Evolutionary conservation across 352 stramenopile genomes (phyloP), one percentile per base, ranked within the genome.

Genomic region (Globisporangium irregulare): DNA sequence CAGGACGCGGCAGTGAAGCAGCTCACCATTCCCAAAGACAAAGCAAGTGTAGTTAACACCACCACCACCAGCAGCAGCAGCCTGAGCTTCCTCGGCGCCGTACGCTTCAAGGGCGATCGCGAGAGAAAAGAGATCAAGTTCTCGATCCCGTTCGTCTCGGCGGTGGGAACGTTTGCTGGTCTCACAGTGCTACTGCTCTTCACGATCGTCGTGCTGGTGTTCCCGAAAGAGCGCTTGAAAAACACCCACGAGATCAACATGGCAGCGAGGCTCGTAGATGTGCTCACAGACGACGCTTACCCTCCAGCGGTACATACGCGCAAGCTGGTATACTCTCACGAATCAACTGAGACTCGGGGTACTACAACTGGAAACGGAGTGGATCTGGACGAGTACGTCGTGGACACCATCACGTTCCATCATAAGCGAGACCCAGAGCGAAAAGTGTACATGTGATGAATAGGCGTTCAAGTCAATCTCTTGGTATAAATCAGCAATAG

Each of bases 1-100:
- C 71, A 82, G 55, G 57, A 80, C 25, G 81, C 41, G 15, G 41
- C 41, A 18, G 41, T 50, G 41, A 50, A 50, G 41, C 41, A 50
- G 41, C 41, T 50, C 15, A 50, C 41, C 41, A 50, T 50, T 8
- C 41, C 41, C 14, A 50, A 50, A 50, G 41, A n/a, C 41, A 50
- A 50, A 50, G 14, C 14, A n/a, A 50, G 4, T 3, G 41, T 20
- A n/a, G 41, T 50, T n/a, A n/a, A 18, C 5, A n/a, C 38, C 38
- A 4, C 12, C 14, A 46, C 36, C 36, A 18, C 36, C 36, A 43
- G 10, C 36, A 12, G 10, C 36, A 12, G 41, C 41, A 50, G 41
- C 15, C 41, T 50, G 41, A 50, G 41, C 4, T 50, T 50, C 41
- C 41, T n/a, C 41, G 41, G 41, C 15, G 41, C 15, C 5, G 41